Evolutionary conservation across 2,329 filamentous ascomycete species (phyloP), one percentile per base, ranked within the genome.

Genomic region (Sordariomycetes sp.): DNA sequence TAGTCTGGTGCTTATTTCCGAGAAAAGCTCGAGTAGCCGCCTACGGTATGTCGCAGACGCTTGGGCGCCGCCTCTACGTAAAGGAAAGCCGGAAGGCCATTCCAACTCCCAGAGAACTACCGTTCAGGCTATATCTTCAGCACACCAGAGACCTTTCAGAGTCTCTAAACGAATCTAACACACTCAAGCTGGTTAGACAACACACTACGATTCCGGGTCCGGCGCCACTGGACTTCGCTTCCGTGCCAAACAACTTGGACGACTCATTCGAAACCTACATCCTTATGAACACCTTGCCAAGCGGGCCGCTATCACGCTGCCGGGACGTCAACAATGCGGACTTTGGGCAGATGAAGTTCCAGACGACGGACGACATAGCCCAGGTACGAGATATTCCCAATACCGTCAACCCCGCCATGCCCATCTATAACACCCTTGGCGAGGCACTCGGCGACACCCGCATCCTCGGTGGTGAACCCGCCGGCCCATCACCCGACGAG

Each of bases 391-490:
- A 25, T 1, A 64, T 70, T 10, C 64, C 65, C 0, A 62, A 62
- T 10, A 7, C 36, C 0, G 57, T 42, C 10, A 62, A 59, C 8
- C n/a, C 57, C 3, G 39, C 60, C 3, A 57, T 59, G 6, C 32
- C 54, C 1, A 69, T 71, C 48, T 68, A 63, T 58, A 69, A 70
- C 59, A 66, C 66, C 1, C 58, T 67, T 0, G 67, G 67, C 0
- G 60, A 62, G 0, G 59, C 64, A 1, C 62, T 62, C 34, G 59
- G 59, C 8, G 68, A 72, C 54, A 52, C 54, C 10, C 65, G 68
- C 39, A 64, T 71, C 39, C 58, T 52, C 2, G 59, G 61, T 1
- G 64, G 13, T 22, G 55, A 59, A 0, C 59, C 63, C 0, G 13
- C 65, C 4, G 67, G 66, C 1, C 67, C 66, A 0, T 69, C 67